These are phyloP conservation scores for Naegleria gruberi DNA, from an alignment of 208 protist species.

Conservation along the genomic window DNA sequence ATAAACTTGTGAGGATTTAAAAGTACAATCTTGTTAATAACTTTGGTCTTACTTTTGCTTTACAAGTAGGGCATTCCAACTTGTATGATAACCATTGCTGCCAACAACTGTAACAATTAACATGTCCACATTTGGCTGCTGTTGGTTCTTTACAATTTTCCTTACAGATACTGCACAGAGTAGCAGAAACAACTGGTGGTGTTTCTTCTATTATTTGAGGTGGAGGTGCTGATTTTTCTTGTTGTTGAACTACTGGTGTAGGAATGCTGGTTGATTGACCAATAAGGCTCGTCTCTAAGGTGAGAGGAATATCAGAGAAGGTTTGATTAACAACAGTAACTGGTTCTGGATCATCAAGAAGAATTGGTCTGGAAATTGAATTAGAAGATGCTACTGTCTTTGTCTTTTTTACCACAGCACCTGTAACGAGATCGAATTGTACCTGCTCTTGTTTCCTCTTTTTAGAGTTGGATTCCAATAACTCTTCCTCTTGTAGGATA, in stretches of 20 bases:
- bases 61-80: constrained; percentile 25
- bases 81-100: constrained; percentile 6
- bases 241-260: background rate
- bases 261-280: background rate
- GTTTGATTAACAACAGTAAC: no score
- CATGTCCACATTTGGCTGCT: constrained; percentile 13
- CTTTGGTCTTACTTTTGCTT: background rate
- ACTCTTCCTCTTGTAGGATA: background rate
- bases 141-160: background rate
- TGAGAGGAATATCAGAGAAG: background rate
- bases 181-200: background rate
- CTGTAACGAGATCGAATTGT: background rate
- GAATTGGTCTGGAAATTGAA: background rate
- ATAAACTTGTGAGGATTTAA: no score
- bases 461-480: background rate
- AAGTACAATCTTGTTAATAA: background rate
- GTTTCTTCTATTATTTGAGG: background rate
- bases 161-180: constrained; percentile 3
- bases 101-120: constrained; percentile 22
- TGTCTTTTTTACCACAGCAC: background rate
- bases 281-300: background rate
- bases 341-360: background rate
- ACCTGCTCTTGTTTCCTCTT: background rate
- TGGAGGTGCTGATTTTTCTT: background rate
- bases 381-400: background rate